These are phyloP conservation scores for Chalciporus chontae DNA, from an alignment of 768 basidiomycete genomes.

Conservation along the genomic window DNA sequence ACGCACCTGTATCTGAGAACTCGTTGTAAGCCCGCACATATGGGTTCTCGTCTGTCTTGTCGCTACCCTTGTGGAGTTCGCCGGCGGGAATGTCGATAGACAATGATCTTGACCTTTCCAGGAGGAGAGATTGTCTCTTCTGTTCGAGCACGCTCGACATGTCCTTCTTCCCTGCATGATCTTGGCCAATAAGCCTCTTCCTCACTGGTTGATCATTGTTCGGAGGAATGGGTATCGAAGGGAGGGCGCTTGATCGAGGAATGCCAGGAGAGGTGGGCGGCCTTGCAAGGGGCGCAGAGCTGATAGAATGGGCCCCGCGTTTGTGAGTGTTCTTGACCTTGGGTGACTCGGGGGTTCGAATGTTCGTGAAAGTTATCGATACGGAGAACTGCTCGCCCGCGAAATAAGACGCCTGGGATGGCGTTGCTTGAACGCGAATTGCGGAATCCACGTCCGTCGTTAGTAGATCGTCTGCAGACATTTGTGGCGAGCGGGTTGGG, in stretches of 20 bases:
- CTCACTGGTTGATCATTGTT: constrained; percentile 35
- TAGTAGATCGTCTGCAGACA: constrained; percentile 18
- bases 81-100: constrained; percentile 59
- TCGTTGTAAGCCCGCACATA: constrained; percentile 33
- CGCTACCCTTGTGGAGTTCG: constrained; percentile 37
- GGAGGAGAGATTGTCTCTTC: constrained; percentile 47
- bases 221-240: constrained; percentile 18
- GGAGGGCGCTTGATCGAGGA: constrained; percentile 36
- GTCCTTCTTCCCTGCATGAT: constrained; percentile 26
- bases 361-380: constrained; percentile 85
- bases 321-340: constrained; percentile 47
- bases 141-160: constrained; percentile 51
- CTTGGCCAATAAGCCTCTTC: constrained; percentile 56
- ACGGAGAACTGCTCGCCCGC: constrained; percentile 87
- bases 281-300: constrained; percentile 74
- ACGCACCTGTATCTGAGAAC: constrained; percentile 23
- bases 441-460: constrained; percentile 38
- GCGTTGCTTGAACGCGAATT: constrained; percentile 69
- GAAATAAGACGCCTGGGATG: constrained; percentile 87
- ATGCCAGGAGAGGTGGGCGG: constrained; percentile 82
- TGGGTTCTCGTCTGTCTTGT: constrained; percentile 4
- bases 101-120: constrained; percentile 53
- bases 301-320: constrained; percentile 76
- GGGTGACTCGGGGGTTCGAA: constrained; percentile 48
- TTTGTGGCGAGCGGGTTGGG: neutral